phyloP scores from a whole-genome alignment of 495 filamentous ascomycete species.

The Penicillium atrosanguineum region DNA sequence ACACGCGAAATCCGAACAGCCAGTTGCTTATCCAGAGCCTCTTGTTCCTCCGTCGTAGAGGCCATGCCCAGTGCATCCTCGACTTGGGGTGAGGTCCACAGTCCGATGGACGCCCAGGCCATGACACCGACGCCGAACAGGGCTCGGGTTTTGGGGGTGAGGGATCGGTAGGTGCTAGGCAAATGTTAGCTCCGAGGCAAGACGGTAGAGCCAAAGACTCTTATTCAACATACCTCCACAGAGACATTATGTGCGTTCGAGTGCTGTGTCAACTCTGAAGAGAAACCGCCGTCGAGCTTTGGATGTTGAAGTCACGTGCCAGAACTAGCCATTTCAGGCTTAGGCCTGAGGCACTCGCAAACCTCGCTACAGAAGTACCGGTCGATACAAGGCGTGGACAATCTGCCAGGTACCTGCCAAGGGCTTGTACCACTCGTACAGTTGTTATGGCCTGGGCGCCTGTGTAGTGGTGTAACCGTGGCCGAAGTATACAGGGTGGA shows the following conservation, averaged over 20 bases:
- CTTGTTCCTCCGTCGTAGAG: slow-evolving; percentile 59
- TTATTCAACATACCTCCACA: slow-evolving; percentile 34
- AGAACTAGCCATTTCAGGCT: slow-evolving; percentile 12
- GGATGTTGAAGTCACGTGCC: slow-evolving; percentile 17
- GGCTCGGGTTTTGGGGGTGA: slow-evolving; percentile 60
- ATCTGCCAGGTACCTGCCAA: slow-evolving; percentile 6
- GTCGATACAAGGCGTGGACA: neutral
- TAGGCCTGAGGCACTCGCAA: slow-evolving; percentile 4
- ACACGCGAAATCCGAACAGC: slow-evolving; percentile 48
- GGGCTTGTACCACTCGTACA: slow-evolving; percentile 15
- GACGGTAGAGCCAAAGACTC: neutral
- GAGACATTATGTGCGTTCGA: slow-evolving; percentile 28
- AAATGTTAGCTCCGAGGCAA: slow-evolving; percentile 8
- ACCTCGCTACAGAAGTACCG: neutral
- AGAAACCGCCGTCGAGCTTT: neutral
- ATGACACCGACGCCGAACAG: slow-evolving; percentile 64
- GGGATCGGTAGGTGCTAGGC: slow-evolving; percentile 57
- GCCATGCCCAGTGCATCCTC: slow-evolving; percentile 62
- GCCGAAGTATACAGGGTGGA: slow-evolving; percentile 8
- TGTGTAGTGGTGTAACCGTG: slow-evolving; percentile 19
- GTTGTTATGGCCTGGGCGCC: slow-evolving; percentile 3
- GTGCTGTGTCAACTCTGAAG: neutral
- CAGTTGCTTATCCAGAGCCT: slow-evolving; percentile 48
- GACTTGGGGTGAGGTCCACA: slow-evolving; percentile 56
- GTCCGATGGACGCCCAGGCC: slow-evolving; percentile 59